Evolutionary conservation across 208 protist genomes (phyloP).

Genomic region (Trypanosoma caninum): DNA sequence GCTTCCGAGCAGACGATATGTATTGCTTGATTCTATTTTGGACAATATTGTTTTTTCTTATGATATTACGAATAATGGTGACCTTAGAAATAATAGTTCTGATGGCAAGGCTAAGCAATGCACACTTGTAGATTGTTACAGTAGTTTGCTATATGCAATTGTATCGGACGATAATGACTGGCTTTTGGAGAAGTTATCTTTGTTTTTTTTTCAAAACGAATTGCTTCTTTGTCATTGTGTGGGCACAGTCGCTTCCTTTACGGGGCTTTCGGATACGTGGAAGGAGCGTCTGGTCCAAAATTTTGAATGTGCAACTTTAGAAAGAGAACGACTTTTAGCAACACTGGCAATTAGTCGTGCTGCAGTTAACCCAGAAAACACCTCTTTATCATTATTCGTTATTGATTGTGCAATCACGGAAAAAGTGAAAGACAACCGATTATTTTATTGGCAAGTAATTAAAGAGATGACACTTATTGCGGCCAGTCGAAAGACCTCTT

Average conservation of each 20-base stretch:
- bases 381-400: constrained; percentile 23
- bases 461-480: constrained; percentile 30
- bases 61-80: background rate
- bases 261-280: constrained; percentile 24
- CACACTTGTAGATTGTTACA: too few relatives aligned
- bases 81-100: constrained; percentile 6
- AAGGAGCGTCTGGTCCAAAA: constrained; percentile 29
- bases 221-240: constrained; percentile 22
- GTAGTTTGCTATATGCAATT: too few relatives aligned
- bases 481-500: constrained; percentile 10
- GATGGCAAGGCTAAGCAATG: background rate
- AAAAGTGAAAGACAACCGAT: constrained; percentile 23
- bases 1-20: background rate
- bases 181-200: constrained; percentile 18
- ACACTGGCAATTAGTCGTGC: constrained; percentile 36
- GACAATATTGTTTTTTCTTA: background rate
- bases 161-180: too few relatives aligned
- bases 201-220: constrained; percentile 2
- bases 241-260: constrained; percentile 32
- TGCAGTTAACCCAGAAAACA: constrained; percentile 35
- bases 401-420: constrained; percentile 23
- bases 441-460: constrained; percentile 48
- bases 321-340: constrained; percentile 30
- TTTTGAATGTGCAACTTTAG: constrained; percentile 28
- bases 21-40: constrained; percentile 1